Base-by-base conservation (phyloP, 805 yeast species). In the Candida mattraensis region DNA sequence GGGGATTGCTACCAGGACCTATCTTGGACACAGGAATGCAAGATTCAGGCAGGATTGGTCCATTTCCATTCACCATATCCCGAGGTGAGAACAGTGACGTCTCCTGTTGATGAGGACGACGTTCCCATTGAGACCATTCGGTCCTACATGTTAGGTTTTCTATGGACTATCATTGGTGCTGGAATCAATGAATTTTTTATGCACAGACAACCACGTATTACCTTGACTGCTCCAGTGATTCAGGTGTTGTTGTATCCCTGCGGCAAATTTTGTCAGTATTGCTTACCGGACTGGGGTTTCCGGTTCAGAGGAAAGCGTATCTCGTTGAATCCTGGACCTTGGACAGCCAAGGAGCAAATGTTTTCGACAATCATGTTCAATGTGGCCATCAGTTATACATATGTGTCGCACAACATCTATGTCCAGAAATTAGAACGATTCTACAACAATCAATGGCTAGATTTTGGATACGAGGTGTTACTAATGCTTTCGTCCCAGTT, bases 281-380 rank as follows among this genome's bases (percentile, higher is more conserved):
- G 56, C 18, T 27, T 63, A 12, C 75, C 76, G 5, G 66, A 69
- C 35, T 54, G 63, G 54, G 65, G 70, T 5, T 51, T 73, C 48
- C 63, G 54, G 5, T 21, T 65, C 24, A 42, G 53, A 25, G 72
- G 78, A 33, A 60, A 50, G 18, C 61, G 67, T 22, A 13, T 29
- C 24, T 63, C 67, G 6, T 54, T 79, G 35, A 77, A 77, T 53
- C 82, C 81, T 3, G 83, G 85, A 8, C 81, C 82, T 9, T 81
- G 83, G 81, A 61, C 67, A 18, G 64, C 56, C 44, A 80, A 80
- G 51, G 86, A 80, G 49, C 87, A 80, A 54, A 76, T 78, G 79
- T 66, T 81, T 39, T 65, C 81, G 2, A 74, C 86, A 45, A 44
- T 68, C 22, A 55, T 66, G 35, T 61, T 63, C 36, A 58, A 64